These are phyloP conservation scores for Endogone sp. DNA, from an alignment of 192 early-diverging fungal species.

Conservation along the genomic window DNA sequence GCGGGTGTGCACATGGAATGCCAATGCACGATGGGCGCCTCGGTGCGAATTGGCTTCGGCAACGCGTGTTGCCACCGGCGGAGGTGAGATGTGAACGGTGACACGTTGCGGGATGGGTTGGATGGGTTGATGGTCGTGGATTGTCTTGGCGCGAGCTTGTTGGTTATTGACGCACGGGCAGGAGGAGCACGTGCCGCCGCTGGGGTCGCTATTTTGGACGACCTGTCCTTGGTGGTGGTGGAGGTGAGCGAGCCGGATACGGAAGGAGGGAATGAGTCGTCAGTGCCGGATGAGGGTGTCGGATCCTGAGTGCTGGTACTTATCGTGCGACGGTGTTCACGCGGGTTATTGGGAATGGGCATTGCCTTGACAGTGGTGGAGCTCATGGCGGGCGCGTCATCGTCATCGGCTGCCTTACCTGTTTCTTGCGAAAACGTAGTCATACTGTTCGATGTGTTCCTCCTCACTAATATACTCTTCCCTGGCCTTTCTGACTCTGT, in stretches of 20 bases:
- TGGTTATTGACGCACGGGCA: neutral
- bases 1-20: constrained; percentile 89
- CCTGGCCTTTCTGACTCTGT: neutral
- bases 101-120: constrained; percentile 56
- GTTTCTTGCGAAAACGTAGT: constrained; percentile 10
- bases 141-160: constrained; percentile 17
- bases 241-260: neutral
- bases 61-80: constrained; percentile 90
- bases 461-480: constrained; percentile 16
- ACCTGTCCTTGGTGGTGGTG: constrained; percentile 19
- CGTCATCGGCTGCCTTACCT: constrained; percentile 41
- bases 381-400: constrained; percentile 38
- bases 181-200: neutral
- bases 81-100: constrained; percentile 59
- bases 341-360: constrained; percentile 26
- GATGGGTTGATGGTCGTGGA: constrained; percentile 59
- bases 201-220: neutral
- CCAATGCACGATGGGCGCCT: constrained; percentile 65
- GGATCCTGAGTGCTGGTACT: neutral
- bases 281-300: neutral
- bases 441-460: constrained; percentile 6
- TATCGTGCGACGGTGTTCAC: neutral
- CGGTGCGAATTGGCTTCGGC: constrained; percentile 49
- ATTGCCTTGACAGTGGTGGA: constrained; percentile 51
- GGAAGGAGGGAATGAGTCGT: neutral